A percentile compares a stretch with the other conserved stretches of the same genome.
phyloP scores from a whole-genome alignment of 2,329 filamentous ascomycete genomes.

The Mollisia scopiformis region DNA sequence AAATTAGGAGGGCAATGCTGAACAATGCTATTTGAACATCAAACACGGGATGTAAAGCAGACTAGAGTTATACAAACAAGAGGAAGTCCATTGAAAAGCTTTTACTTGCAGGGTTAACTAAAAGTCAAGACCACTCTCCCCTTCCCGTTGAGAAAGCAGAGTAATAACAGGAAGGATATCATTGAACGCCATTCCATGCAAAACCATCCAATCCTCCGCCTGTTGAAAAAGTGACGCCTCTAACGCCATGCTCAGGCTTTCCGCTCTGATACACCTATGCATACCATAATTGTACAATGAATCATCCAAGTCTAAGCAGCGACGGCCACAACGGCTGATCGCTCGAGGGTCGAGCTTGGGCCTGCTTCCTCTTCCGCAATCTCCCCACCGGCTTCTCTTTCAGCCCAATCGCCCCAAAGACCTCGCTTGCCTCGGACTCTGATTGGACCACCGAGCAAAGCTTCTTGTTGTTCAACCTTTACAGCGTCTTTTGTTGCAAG shows the following conservation, averaged over 20 bases:
- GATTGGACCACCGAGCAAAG: slow-evolving; percentile 75
- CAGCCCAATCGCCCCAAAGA: slow-evolving; percentile 97
- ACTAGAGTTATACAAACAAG: background rate
- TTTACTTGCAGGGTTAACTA: background rate
- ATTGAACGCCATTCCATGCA: background rate
- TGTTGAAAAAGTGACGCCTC: background rate
- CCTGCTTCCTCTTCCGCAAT: slow-evolving; percentile 44
- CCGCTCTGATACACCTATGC: background rate
- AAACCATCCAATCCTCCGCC: background rate
- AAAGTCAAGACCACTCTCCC: background rate
- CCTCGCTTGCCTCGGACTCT: slow-evolving; percentile 87
- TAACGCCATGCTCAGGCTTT: background rate
- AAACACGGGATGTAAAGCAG: no score
- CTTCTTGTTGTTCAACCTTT: slow-evolving; percentile 86
- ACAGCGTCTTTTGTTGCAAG: slow-evolving; percentile 97
- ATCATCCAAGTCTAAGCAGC: slow-evolving; percentile 18
- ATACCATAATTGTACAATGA: slow-evolving; percentile 7
- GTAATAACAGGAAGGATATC: slow-evolving; percentile 2
- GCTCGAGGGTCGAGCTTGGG: slow-evolving; percentile 23
- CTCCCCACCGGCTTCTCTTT: slow-evolving; percentile 69
- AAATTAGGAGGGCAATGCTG: no score
- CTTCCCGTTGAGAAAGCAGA: background rate
- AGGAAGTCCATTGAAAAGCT: background rate
- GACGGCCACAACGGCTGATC: slow-evolving; percentile 24
- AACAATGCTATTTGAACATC: no score